phyloP scores from a whole-genome alignment of 805 yeast species.

The Scheffersomyces ergatensis region DNA sequence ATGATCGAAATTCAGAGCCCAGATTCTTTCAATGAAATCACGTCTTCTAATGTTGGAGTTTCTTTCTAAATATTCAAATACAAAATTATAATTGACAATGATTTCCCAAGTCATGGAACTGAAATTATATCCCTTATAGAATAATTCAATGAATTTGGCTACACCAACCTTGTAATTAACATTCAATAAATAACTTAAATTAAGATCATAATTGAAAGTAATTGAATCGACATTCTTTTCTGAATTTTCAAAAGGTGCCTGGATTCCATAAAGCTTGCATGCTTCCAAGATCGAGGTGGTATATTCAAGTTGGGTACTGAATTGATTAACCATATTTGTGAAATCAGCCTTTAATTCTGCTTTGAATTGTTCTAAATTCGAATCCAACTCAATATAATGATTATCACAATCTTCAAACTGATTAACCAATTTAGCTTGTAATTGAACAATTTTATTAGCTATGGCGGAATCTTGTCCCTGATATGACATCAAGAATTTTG shows the following conservation, averaged over 20 bases:
- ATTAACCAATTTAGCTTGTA: slow-evolving; percentile 27
- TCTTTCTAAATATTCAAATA: slow-evolving; percentile 15
- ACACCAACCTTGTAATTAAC: slow-evolving; percentile 24
- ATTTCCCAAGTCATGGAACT: slow-evolving; percentile 28
- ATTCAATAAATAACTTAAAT: slow-evolving; percentile 26
- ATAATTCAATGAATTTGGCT: slow-evolving; percentile 21
- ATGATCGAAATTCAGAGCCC: slow-evolving; percentile 13
- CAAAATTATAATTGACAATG: slow-evolving; percentile 26
- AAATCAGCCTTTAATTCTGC: slow-evolving; percentile 13
- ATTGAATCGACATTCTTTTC: background rate
- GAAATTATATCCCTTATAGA: slow-evolving; percentile 31
- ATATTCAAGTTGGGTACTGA: slow-evolving; percentile 1
- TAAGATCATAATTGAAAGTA: slow-evolving; percentile 9
- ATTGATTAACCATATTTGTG: slow-evolving; percentile 4
- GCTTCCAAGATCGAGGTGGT: slow-evolving; percentile 8
- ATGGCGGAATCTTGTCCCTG: slow-evolving; percentile 1
- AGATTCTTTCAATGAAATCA: slow-evolving; percentile 21
- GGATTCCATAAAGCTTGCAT: slow-evolving; percentile 7
- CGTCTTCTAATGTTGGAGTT: slow-evolving; percentile 12
- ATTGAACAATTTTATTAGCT: slow-evolving; percentile 18
- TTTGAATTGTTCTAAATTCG: slow-evolving; percentile 20
- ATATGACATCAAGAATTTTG: slow-evolving; percentile 19
- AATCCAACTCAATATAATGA: slow-evolving; percentile 29
- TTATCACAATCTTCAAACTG: slow-evolving; percentile 39
- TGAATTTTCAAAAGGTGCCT: background rate